Base-by-base conservation (phyloP, 2,329 filamentous ascomycete genomes). In the Aspergillus arachidicola region DNA sequence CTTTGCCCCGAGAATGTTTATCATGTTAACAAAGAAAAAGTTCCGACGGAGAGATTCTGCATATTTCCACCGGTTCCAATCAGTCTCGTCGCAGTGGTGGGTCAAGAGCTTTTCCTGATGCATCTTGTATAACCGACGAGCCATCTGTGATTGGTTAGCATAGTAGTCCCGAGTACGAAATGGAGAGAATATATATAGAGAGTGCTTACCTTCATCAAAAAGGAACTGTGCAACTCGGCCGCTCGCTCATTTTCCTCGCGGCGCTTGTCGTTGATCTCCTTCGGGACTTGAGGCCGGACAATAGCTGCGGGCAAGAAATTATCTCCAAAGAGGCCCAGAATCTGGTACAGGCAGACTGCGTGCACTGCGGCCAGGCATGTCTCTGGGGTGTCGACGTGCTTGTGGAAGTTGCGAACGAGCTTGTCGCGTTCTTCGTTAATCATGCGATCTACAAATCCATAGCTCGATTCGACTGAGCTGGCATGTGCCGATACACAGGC, bases 1-100 rank as follows among this genome's bases (percentile, higher is more conserved):
- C n/a, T 51, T 50, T 4, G 61, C 28, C 6, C 57, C 58, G 6
- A 67, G 43, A 3, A 64, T 66, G 41, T 67, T 63, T 43, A 67
- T 66, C 21, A 64, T 63, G 30, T 68, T 59, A 4, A 63, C 65
- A 32, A 68, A 62, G 50, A 65, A 67, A 34, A 68, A 54, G 28
- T 64, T 68, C 12, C 66, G 66, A 16, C 66, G 65, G 19, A 68
- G 60, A 12, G 66, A 66, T 21, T 67, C 66, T 23, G 43, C 54
- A 53, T 66, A 67, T 38, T 66, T 68, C 66, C 66, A 68, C 19
- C 62, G 63, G 6, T 53, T 46, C 66, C 66, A 68, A 43, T 66
- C 58, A 1, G 30, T 60, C 58, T 68, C 65, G 11, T 62, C 53
- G 16, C 56, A 45, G 56, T 68, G 66, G 19, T 58, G 43, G 16